Base-by-base conservation (phyloP, 2,329 filamentous ascomycete species). In the Berkeleyomyces basicola region DNA sequence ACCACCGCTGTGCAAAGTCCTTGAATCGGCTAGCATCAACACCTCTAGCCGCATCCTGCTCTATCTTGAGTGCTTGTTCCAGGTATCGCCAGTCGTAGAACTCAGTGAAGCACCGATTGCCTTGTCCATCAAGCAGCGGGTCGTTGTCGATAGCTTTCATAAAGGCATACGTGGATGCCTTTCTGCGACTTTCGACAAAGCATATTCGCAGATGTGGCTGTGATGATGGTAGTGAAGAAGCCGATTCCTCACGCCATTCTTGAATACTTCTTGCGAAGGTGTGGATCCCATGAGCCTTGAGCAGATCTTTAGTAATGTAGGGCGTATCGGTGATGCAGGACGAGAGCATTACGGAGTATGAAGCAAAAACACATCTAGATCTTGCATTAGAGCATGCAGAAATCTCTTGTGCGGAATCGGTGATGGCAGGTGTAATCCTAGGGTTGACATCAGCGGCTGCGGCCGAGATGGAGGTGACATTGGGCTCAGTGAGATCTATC, bases 61-160 rank as follows among this genome's bases (percentile, higher is more conserved):
- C 77, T 51, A 71, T 63, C 42, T 73, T 72, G 2, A 70, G 70
- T 7, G 80, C 67, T 23, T 74, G 71, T 40, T 73, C 70, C 57
- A 80, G 64, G 4, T 78, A 68, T 3, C 75, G 71, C 77, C 77
- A 80, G 66, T 80, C 77, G 61, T 77, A 77, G 1, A 78, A 71
- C 4, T 71, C 70, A 1, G 78, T 72, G 70, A 72, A 75, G 7
- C 72, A 71, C 4, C 72, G 68, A 37, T 67, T 66, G 3, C 71
- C 70, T 2, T 68, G 67, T 2, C 68, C 68, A 7, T 67, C 67
- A 31, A 61, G 66, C 10, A 72, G 55, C 9, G 71, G 70, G 7
- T 69, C 65, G 5, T 67, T 62, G 43, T 75, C 68, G 6, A 77
- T 70, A 3, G 65, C 66, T 23, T 64, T 63, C 3, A 77, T 65